These are phyloP conservation scores for Geotrichum reessii DNA, from an alignment of 1,139 yeast genomes.

Conservation along the genomic window DNA sequence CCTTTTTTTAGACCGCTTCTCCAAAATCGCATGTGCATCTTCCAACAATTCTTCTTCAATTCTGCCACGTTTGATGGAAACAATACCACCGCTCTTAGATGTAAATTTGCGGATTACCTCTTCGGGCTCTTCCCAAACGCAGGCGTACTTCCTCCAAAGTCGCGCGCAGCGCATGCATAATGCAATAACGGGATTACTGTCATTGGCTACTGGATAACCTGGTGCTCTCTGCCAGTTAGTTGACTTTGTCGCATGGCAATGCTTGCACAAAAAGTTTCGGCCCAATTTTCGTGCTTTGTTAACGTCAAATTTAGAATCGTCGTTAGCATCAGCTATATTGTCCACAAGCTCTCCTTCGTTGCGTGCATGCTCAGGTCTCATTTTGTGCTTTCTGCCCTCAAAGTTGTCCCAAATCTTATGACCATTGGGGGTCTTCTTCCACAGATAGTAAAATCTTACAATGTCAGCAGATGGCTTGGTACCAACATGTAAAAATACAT, in stretches of 20 bases:
- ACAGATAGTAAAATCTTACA: conserved; percentile 77
- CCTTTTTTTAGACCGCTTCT: conserved; percentile 38
- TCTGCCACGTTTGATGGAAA: conserved; percentile 40
- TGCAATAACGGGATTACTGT: conserved; percentile 43
- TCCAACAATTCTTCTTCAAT: conserved; percentile 66
- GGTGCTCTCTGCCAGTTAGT: conserved; percentile 68
- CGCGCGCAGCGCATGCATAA: conserved; percentile 83
- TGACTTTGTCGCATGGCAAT: conserved; percentile 53
- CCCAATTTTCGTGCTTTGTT: conserved; percentile 40
- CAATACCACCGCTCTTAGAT: neutral
- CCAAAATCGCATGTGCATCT: conserved; percentile 57
- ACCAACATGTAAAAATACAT: conserved; percentile 61
- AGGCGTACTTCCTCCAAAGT: conserved; percentile 86
- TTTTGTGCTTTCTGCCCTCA: conserved; percentile 62
- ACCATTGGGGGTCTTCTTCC: conserved; percentile 85
- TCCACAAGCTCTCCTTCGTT: conserved; percentile 36
- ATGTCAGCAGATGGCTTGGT: conserved; percentile 70
- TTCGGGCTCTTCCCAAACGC: conserved; percentile 78
- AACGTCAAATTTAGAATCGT: conserved; percentile 64
- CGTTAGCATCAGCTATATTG: conserved; percentile 58
- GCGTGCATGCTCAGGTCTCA: conserved; percentile 32
- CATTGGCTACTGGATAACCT: conserved; percentile 47
- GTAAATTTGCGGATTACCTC: conserved; percentile 51
- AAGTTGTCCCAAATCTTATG: conserved; percentile 75
- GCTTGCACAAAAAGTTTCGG: conserved; percentile 52